phyloP scores from a whole-genome alignment of 306 rosid species.

The Erythrophleum fordii region DNA sequence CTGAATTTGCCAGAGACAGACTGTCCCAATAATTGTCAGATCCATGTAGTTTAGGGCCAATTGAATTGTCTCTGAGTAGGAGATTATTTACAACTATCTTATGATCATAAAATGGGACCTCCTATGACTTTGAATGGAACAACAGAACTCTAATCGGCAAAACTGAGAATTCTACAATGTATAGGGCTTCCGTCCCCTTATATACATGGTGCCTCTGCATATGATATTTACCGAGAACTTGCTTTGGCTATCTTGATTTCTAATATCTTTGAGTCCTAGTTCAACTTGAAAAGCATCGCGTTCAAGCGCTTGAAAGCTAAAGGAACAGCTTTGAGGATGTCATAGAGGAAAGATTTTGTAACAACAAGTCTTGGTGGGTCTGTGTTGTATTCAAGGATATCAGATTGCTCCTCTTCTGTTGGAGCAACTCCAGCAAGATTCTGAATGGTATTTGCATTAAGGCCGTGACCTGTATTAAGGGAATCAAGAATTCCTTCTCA shows the following conservation, averaged over 20 bases:
- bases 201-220: conserved; percentile 28
- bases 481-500: conserved; percentile 64
- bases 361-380: conserved; percentile 70
- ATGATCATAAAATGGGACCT: background rate
- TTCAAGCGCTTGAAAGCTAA: conserved; percentile 75
- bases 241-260: conserved; percentile 54
- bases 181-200: conserved; percentile 2
- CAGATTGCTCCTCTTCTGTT: conserved; percentile 71
- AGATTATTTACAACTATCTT: background rate
- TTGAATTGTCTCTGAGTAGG: background rate
- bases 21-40: background rate
- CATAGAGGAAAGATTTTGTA: conserved; percentile 80
- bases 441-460: conserved; percentile 68
- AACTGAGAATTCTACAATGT: background rate
- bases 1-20: conserved; percentile 21
- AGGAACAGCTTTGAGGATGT: conserved; percentile 76
- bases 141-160: background rate
- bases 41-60: too few species aligned
- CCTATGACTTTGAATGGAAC: background rate
- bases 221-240: conserved; percentile 36
- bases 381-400: conserved; percentile 61
- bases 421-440: conserved; percentile 78
- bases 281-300: conserved; percentile 77
- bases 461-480: conserved; percentile 75
- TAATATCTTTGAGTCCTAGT: conserved; percentile 57